phyloP scores from a whole-genome alignment of 495 filamentous ascomycete species.

The Clavariopsis aquatica region DNA sequence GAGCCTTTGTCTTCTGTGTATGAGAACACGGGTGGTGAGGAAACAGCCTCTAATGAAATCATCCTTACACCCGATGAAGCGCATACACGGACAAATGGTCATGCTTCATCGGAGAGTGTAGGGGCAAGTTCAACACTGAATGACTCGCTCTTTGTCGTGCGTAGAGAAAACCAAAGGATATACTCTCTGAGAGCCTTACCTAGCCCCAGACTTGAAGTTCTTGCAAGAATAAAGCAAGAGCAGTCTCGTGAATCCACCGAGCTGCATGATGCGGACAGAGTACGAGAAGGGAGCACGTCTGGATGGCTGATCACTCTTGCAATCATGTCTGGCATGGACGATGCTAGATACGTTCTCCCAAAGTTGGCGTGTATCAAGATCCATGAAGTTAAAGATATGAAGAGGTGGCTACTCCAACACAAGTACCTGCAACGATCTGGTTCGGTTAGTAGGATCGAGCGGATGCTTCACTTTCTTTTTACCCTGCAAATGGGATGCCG shows the following conservation, averaged over 20 bases:
- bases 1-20: not conserved
- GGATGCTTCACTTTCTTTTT: slow-evolving; percentile 24
- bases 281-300: slow-evolving; percentile 10
- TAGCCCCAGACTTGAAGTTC: not conserved
- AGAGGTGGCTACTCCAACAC: slow-evolving; percentile 16
- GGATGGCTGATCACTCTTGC: not conserved
- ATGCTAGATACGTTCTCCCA: not conserved
- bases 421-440: not conserved
- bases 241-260: not conserved
- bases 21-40: not conserved
- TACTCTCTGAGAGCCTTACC: not conserved
- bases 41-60: not conserved
- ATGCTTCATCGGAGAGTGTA: not conserved
- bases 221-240: not conserved
- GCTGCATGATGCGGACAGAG: slow-evolving; percentile 11
- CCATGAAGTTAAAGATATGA: slow-evolving; percentile 17
- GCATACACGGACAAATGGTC: not conserved
- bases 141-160: not conserved
- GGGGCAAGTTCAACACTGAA: not conserved
- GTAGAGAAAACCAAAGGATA: not conserved
- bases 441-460: slow-evolving; percentile 8
- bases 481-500: slow-evolving; percentile 15
- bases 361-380: slow-evolving; percentile 17
- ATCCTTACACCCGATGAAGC: not conserved
- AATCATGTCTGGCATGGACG: slow-evolving; percentile 17